phyloP scores from a whole-genome alignment of 176 grass and related monocot genomes.

The Bromus sterilis region DNA sequence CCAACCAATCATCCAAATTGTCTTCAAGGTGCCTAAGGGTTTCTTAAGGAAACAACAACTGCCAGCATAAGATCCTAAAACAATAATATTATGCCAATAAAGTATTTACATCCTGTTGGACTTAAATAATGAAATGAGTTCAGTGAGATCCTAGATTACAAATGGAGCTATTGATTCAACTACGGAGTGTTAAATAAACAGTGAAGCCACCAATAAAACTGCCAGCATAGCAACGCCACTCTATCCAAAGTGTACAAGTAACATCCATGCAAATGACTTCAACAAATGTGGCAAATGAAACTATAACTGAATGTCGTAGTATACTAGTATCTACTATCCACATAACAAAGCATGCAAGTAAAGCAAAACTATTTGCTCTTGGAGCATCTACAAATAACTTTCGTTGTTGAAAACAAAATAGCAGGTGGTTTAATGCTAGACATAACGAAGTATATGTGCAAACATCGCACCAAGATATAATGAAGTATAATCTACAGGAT shows the following conservation, averaged over 20 bases:
- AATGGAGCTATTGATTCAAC: background rate
- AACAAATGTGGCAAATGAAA: background rate
- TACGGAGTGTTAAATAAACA: background rate
- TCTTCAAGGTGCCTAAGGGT: slow-evolving; percentile 77
- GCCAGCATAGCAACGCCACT: background rate
- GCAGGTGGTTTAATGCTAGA: background rate
- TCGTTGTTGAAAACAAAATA: background rate
- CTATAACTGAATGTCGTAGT: background rate
- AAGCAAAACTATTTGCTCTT: background rate
- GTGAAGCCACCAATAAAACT: background rate
- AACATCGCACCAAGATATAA: background rate
- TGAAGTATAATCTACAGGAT: background rate
- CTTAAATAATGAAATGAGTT: background rate
- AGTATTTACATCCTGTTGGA: background rate
- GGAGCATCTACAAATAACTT: background rate
- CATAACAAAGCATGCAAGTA: background rate
- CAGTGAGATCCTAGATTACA: background rate
- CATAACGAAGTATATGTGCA: background rate
- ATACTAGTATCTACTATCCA: background rate
- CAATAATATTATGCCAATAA: background rate
- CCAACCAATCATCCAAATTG: slow-evolving; percentile 93
- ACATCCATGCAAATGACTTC: background rate
- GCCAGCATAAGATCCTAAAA: slow-evolving; percentile 12
- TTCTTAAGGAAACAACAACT: slow-evolving; percentile 48
- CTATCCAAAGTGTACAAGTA: background rate